A percentile compares a stretch with the other conserved stretches of the same genome.
Conservation (phyloP, 768 basidiomycete species). For the Tricholoma flavovirens region DNA sequence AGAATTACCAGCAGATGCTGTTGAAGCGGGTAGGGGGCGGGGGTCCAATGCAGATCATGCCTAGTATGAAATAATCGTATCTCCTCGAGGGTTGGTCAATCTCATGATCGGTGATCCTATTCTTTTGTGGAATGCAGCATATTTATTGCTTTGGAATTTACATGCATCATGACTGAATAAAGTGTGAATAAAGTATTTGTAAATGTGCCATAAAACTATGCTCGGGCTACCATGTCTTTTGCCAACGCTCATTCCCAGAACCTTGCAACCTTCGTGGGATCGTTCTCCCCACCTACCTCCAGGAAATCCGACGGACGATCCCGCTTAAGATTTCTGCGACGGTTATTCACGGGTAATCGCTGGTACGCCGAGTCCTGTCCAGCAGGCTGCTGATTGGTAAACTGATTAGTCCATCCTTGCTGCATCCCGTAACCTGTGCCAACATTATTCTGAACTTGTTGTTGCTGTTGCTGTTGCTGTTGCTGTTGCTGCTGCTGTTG, state of each 20-base stretch:
- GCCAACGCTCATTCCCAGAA: conserved; percentile 67
- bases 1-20: conserved; percentile 71
- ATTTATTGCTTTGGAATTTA: conserved; percentile 7
- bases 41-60: conserved; percentile 10
- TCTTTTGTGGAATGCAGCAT: conserved; percentile 3
- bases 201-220: neutral
- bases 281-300: conserved; percentile 61
- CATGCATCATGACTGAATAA: neutral
- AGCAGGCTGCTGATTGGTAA: conserved; percentile 57
- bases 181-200: neutral
- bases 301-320: conserved; percentile 82
- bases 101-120: neutral
- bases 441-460: conserved; percentile 36
- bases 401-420: conserved; percentile 40
- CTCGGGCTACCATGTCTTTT: neutral
- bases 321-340: conserved; percentile 70
- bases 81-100: neutral
- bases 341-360: conserved; percentile 74
- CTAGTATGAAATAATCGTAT: neutral
- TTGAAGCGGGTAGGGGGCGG: conserved; percentile 30
- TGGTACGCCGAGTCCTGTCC: conserved; percentile 85
- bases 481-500: conserved; percentile 45
- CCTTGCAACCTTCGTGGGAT: conserved; percentile 47
- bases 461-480: conserved; percentile 51
- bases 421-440: conserved; percentile 38